These are phyloP conservation scores for Fusarium humuli DNA, from an alignment of 2,329 filamentous ascomycete genomes.

Conservation along the genomic window DNA sequence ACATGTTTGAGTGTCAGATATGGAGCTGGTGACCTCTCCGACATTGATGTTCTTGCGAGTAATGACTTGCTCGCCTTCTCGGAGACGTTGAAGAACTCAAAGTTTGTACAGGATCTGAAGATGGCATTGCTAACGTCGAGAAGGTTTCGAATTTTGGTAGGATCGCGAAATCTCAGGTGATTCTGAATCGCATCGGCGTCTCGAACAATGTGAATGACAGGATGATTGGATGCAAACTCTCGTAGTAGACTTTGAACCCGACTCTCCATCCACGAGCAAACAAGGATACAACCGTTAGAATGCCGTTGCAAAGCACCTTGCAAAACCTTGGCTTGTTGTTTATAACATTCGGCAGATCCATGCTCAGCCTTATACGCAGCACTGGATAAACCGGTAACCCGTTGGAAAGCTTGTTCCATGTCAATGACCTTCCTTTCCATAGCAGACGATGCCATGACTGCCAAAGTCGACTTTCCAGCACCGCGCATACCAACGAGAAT, in stretches of 20 bases:
- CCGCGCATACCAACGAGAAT: slow-evolving; percentile 79
- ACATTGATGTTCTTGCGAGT: slow-evolving; percentile 40
- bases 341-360: slow-evolving; percentile 71
- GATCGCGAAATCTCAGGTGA: slow-evolving; percentile 68
- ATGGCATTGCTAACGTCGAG: slow-evolving; percentile 67
- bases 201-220: slow-evolving; percentile 77
- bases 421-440: slow-evolving; percentile 77
- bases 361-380: slow-evolving; percentile 72
- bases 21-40: slow-evolving; percentile 60
- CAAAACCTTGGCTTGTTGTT: slow-evolving; percentile 71
- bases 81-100: slow-evolving; percentile 81
- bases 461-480: slow-evolving; percentile 80
- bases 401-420: slow-evolving; percentile 74
- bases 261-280: slow-evolving; percentile 78
- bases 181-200: slow-evolving; percentile 73
- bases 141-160: slow-evolving; percentile 67
- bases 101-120: slow-evolving; percentile 75
- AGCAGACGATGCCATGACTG: slow-evolving; percentile 78
- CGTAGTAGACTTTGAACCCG: slow-evolving; percentile 69
- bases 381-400: slow-evolving; percentile 71
- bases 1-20: slow-evolving; percentile 76
- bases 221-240: slow-evolving; percentile 72
- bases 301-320: slow-evolving; percentile 70
- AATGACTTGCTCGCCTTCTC: slow-evolving; percentile 58
- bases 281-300: slow-evolving; percentile 72